Evolutionary conservation across 2,329 filamentous ascomycete species (phyloP).

Genomic region (Chaetomium globosum): DNA sequence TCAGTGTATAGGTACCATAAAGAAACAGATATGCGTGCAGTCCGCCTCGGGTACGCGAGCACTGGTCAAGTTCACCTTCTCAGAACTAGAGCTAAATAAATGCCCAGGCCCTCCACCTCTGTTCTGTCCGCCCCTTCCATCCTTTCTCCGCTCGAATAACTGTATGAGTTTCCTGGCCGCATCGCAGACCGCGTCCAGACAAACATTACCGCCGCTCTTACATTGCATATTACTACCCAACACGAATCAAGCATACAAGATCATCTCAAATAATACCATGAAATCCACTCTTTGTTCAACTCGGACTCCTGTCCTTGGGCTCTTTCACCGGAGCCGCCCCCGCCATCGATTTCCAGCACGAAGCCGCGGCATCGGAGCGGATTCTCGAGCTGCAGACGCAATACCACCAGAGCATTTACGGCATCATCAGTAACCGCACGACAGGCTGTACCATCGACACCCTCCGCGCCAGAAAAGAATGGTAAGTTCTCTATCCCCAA

Average conservation of each 20-base stretch:
- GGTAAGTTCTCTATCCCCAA: not conserved
- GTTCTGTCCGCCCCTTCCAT: not conserved
- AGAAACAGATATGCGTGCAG: no score
- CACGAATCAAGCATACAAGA: not conserved
- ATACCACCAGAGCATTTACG: slow-evolving; percentile 1
- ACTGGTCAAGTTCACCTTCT: no score
- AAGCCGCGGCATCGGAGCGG: not conserved
- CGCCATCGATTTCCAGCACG: not conserved
- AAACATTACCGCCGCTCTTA: not conserved
- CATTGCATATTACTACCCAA: not conserved
- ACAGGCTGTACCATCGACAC: slow-evolving; percentile 1
- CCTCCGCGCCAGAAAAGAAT: not conserved
- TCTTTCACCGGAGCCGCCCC: not conserved
- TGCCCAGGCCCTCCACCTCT: not conserved
- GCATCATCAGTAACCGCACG: slow-evolving; percentile 1
- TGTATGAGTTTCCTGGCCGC: not conserved
- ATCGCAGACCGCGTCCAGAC: not conserved
- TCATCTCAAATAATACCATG: not conserved
- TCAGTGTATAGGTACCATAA: no score
- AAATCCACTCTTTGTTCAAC: no score
- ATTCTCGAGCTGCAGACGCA: not conserved
- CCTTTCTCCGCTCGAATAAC: not conserved
- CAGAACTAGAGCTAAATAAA: not conserved
- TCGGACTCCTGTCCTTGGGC: not conserved
- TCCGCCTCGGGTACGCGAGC: no score